phyloP scores from a whole-genome alignment of 2,329 filamentous ascomycete genomes.

The Penicillium rolfsii region DNA sequence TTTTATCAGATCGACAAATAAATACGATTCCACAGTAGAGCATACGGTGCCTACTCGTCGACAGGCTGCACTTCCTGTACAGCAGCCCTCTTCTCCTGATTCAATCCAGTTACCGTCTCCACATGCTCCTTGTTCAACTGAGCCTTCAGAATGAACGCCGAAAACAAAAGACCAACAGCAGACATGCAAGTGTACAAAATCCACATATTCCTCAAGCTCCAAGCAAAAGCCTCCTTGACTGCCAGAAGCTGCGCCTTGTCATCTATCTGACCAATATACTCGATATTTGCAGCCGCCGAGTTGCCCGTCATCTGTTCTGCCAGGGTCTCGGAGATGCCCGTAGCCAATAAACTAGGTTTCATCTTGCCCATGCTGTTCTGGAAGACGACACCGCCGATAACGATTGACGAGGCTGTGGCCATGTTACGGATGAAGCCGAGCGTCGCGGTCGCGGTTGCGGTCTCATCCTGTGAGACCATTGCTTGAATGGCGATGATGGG shows the following conservation, averaged over 20 bases:
- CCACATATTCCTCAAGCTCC: slow-evolving; percentile 55
- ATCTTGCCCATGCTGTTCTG: slow-evolving; percentile 60
- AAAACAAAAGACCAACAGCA: slow-evolving; percentile 47
- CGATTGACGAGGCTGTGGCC: slow-evolving; percentile 68
- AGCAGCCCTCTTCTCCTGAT: slow-evolving; percentile 28
- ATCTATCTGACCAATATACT: slow-evolving; percentile 45
- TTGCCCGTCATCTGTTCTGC: slow-evolving; percentile 43
- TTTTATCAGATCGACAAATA: neutral
- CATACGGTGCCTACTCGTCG: neutral
- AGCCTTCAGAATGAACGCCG: slow-evolving; percentile 50
- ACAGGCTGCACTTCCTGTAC: slow-evolving; percentile 10
- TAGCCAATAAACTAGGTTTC: slow-evolving; percentile 64
- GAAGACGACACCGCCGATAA: slow-evolving; percentile 77
- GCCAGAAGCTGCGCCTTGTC: slow-evolving; percentile 44
- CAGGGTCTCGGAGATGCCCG: slow-evolving; percentile 33
- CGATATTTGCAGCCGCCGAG: slow-evolving; percentile 53
- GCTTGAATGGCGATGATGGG: slow-evolving; percentile 61
- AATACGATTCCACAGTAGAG: neutral
- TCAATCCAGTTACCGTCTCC: slow-evolving; percentile 55
- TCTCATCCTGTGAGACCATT: slow-evolving; percentile 54
- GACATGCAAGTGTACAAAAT: slow-evolving; percentile 52
- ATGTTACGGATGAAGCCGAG: slow-evolving; percentile 65
- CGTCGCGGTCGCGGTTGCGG: slow-evolving; percentile 56
- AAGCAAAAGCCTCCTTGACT: slow-evolving; percentile 52
- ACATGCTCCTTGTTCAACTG: slow-evolving; percentile 55